Conservation (phyloP, 116 monocot genomes). For the Posidonia oceanica region DNA sequence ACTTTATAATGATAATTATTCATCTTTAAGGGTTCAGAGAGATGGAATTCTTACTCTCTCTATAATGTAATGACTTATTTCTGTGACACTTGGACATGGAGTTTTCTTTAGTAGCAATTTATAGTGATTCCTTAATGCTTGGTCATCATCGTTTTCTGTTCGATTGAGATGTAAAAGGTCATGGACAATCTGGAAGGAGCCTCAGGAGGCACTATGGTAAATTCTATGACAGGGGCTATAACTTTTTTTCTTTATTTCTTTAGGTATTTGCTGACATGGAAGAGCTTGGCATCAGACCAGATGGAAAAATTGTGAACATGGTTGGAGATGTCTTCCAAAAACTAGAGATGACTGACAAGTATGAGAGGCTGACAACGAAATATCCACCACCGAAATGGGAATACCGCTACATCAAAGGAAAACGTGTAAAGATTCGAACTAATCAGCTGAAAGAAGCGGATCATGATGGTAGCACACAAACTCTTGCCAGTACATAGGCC, state of each 20-base stretch:
- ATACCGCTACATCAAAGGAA: constrained; percentile 80
- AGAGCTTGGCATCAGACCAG: constrained; percentile 71
- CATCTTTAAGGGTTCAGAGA: no score
- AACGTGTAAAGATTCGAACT: constrained; percentile 51
- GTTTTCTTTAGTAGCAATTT: no score
- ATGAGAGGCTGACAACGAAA: constrained; percentile 53
- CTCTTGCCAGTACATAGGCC: no score
- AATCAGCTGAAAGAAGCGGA: constrained; percentile 3
- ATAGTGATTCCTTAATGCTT: no score
- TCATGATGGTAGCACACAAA: not conserved
- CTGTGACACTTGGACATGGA: no score
- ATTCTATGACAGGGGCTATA: not conserved
- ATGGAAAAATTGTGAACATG: constrained; percentile 45
- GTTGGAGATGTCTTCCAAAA: constrained; percentile 64
- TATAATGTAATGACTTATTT: no score
- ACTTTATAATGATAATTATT: no score
- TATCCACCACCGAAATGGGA: constrained; percentile 80
- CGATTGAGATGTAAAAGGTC: no score
- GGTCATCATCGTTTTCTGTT: no score
- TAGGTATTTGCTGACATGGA: constrained; percentile 94
- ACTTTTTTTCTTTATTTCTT: not conserved
- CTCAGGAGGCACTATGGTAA: no score
- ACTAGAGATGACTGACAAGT: constrained; percentile 73
- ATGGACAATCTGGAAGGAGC: no score
- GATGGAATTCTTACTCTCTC: no score